phyloP scores from a whole-genome alignment of 2,329 filamentous ascomycete species.

The Monilinia fructigena region DNA sequence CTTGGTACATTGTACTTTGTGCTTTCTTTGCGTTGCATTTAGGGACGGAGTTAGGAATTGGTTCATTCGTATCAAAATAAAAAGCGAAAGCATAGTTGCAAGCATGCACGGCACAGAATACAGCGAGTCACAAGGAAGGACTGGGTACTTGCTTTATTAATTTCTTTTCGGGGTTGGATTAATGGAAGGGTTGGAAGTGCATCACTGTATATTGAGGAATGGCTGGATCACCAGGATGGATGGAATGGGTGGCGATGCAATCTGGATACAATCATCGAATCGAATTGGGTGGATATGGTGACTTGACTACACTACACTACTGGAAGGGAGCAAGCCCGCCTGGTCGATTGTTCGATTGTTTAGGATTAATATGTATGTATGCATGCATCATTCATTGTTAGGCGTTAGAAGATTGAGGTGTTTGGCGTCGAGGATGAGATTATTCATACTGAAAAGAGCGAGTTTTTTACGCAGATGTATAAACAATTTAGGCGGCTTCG shows the following conservation, averaged over 20 bases:
- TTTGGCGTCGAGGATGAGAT: not conserved
- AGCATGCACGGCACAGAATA: slow-evolving; percentile 7
- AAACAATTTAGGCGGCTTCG: not conserved
- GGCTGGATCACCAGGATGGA: not conserved
- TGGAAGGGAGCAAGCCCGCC: not conserved
- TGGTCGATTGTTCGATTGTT: not conserved
- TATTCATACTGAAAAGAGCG: not conserved
- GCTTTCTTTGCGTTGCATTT: slow-evolving; percentile 1
- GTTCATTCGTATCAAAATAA: slow-evolving; percentile 7
- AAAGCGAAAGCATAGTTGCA: slow-evolving; percentile 11
- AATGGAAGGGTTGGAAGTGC: slow-evolving; percentile 14
- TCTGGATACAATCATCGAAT: not conserved
- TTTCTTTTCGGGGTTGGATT: slow-evolving; percentile 20
- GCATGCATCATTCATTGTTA: not conserved
- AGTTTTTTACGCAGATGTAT: not conserved
- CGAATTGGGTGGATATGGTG: slow-evolving; percentile 10
- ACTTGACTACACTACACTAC: slow-evolving; percentile 1
- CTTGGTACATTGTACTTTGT: not conserved
- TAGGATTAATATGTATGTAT: slow-evolving; percentile 7
- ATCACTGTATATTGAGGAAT: slow-evolving; percentile 14
- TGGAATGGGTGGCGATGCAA: slow-evolving; percentile 13
- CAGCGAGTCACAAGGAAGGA: slow-evolving; percentile 2
- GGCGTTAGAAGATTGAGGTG: slow-evolving; percentile 3
- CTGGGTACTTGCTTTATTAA: not conserved
- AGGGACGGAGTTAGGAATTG: slow-evolving; percentile 11